A percentile compares a stretch with the other conserved stretches of the same genome.
Conservation (phyloP, 2,329 filamentous ascomycete species). For the Diaporthe capsici region DNA sequence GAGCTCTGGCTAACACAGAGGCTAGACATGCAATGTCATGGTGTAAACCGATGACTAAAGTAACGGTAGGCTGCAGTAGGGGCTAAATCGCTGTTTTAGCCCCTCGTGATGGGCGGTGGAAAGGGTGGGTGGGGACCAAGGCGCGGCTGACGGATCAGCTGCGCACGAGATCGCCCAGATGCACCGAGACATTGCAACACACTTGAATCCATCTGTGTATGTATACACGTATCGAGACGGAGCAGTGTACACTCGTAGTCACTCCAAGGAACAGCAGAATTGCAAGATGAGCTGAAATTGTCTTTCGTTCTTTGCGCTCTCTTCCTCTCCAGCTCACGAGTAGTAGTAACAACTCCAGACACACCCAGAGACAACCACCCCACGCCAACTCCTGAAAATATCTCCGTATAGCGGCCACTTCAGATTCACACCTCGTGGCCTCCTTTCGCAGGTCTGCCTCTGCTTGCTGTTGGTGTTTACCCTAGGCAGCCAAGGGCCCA, state of each 20-base stretch:
- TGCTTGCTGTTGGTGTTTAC: not conserved
- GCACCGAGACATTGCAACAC: not conserved
- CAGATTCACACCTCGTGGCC: not conserved
- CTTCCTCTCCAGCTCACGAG: not conserved
- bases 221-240: not conserved
- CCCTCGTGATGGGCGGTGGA: slow-evolving; percentile 21
- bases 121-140: slow-evolving; percentile 10
- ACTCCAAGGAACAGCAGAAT: not conserved
- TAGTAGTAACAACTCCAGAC: not conserved
- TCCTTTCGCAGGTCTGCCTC: not conserved
- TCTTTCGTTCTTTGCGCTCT: not conserved
- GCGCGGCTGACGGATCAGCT: slow-evolving; percentile 20
- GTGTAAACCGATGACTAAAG: slow-evolving; percentile 5
- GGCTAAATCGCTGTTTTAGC: slow-evolving; percentile 36
- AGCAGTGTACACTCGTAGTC: not conserved
- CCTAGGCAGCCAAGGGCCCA: not conserved
- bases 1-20: not conserved
- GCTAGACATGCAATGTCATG: slow-evolving; percentile 19
- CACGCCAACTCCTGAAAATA: not conserved
- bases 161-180: slow-evolving; percentile 9
- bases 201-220: not conserved
- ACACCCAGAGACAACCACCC: not conserved
- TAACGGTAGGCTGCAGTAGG: slow-evolving; percentile 8
- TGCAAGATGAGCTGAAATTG: slow-evolving; percentile 21
- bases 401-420: not conserved